phyloP scores from a whole-genome alignment of 129 eudicot species.

The Artemisia tridentata region DNA sequence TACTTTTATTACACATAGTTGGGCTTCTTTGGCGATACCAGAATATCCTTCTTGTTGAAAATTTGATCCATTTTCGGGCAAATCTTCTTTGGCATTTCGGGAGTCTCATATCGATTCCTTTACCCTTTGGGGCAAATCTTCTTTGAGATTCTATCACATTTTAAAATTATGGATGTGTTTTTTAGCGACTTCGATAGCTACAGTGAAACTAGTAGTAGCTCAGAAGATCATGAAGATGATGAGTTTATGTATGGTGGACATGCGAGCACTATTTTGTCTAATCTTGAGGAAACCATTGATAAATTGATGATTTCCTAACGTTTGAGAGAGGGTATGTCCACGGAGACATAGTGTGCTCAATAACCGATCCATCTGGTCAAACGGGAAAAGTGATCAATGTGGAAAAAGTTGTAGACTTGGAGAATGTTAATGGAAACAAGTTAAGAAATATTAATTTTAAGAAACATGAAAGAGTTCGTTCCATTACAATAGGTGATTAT shows the following conservation, averaged over 20 bases:
- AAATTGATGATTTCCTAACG: constrained; percentile 66
- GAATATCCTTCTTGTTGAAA: too few species aligned
- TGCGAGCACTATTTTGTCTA: constrained; percentile 54
- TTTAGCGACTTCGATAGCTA: constrained; percentile 62
- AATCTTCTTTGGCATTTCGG: too few species aligned
- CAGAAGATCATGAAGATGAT: constrained; percentile 63
- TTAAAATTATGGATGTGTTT: constrained; percentile 45
- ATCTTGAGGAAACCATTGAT: constrained; percentile 63
- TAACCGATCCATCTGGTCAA: constrained; percentile 52
- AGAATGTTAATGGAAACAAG: constrained; percentile 46
- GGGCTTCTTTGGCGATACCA: too few species aligned
- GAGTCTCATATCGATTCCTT: not conserved
- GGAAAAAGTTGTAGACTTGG: constrained; percentile 55
- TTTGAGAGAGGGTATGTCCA: constrained; percentile 57
- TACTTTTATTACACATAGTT: too few species aligned
- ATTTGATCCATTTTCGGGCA: too few species aligned
- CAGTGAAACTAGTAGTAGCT: constrained; percentile 69
- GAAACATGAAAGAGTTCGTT: constrained; percentile 41
- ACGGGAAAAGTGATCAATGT: constrained; percentile 54
- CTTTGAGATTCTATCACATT: not conserved
- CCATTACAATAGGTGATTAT: constrained; percentile 56
- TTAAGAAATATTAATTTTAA: constrained; percentile 38
- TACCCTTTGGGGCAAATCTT: not conserved
- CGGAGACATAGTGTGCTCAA: constrained; percentile 54
- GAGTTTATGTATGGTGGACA: constrained; percentile 62